Base-by-base conservation (phyloP, 2,329 filamentous ascomycete species). In the Ilyonectria destructans region DNA sequence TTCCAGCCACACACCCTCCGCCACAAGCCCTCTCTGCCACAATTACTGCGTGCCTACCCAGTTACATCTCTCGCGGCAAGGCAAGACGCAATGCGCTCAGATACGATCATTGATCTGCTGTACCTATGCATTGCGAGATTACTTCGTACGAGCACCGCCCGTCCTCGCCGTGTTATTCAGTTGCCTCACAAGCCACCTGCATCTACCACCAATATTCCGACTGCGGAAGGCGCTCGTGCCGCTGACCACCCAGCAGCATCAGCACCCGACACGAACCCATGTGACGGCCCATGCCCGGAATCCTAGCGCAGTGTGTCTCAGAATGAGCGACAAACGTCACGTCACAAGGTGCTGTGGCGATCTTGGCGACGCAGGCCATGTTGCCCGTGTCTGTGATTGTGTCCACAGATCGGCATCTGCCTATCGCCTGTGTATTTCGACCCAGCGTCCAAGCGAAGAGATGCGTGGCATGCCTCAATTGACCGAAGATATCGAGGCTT, bases 191-290 rank as follows among this genome's bases (percentile, higher is more conserved):
- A 23, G 21, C 21, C 21, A 23, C 21, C 21, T 23, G 21, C 37
- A 17, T 43, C 17, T n/a, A 35, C n/a, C 9, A 13, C n/a, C 9
- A 37, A 12, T n/a, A 35, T 54, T 31, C 31, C 51, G 51, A 54
- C 29, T 13, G n/a, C 29, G 29, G 31, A 54, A 54, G 31, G 13
- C 51, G 29, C 29, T 52, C 48, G 31, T 33, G 49, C 29, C 31
- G 51, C 51, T 35, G 51, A 35, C 51, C 51, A 54, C 51, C 31
- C 23, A 26, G 15, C 46, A 13, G 26, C 21, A n/a, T 13, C 31
- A 54, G 31, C 12, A 54, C 51, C 51, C 31, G 19, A 37, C 51
- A 35, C n/a, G 10, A 54, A 35, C 51, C 45, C 51, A 35, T 54
- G 51, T 54, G 51, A 54, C 31, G 29, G n/a, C 29, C 31, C n/a